phyloP scores from a whole-genome alignment of 768 basidiomycete species.

The Leccinum disarticulatum region DNA sequence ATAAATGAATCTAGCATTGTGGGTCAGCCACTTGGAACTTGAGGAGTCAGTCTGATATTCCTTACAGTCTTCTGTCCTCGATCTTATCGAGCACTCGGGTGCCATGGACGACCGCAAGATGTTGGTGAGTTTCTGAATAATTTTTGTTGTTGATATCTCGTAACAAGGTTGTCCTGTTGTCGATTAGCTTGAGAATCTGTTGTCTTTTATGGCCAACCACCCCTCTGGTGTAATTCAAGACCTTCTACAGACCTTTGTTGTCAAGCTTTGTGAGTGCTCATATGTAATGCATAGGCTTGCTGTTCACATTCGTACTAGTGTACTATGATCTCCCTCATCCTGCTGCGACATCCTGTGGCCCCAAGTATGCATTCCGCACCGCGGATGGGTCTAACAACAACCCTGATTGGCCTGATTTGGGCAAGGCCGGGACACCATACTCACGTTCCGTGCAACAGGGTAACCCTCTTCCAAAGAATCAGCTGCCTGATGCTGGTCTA shows the following conservation, averaged over 20 bases:
- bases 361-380: slow-evolving; percentile 61
- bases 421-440: slow-evolving; percentile 77
- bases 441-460: slow-evolving; percentile 78
- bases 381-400: slow-evolving; percentile 84
- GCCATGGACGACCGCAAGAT: slow-evolving; percentile 77
- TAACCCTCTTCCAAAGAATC: slow-evolving; percentile 61
- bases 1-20: slow-evolving; percentile 30
- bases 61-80: slow-evolving; percentile 56
- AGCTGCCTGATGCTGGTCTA: slow-evolving; percentile 76
- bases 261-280: slow-evolving; percentile 56
- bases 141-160: not conserved
- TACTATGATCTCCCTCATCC: slow-evolving; percentile 85
- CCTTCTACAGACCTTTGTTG: slow-evolving; percentile 35
- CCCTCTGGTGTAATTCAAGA: slow-evolving; percentile 47
- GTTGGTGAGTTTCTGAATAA: slow-evolving; percentile 46
- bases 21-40: not conserved
- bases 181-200: slow-evolving; percentile 65
- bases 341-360: slow-evolving; percentile 64
- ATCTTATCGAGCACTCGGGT: slow-evolving; percentile 56
- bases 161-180: not conserved
- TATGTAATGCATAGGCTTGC: not conserved
- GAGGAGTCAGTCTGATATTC: not conserved
- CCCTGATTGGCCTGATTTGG: slow-evolving; percentile 63
- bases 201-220: slow-evolving; percentile 61
- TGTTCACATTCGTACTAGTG: slow-evolving; percentile 40